Conservation (phyloP, 768 basidiomycete species). For the Amanita pallidorosea region DNA sequence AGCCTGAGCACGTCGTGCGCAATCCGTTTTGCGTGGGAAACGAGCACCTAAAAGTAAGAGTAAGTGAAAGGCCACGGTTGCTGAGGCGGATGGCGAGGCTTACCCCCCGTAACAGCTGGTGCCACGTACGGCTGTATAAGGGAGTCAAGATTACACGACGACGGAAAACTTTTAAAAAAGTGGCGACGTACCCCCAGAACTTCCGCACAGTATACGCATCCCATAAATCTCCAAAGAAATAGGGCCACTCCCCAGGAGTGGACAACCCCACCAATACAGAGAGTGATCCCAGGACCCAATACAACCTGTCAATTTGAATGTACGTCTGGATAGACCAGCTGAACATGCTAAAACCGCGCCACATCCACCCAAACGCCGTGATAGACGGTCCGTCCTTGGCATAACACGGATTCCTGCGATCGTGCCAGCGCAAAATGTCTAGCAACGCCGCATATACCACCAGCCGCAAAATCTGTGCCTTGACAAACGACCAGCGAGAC, state of each 20-base stretch:
- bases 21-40: constrained; percentile 7
- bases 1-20: constrained; percentile 5
- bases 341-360: constrained; percentile 12
- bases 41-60: background rate
- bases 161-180: background rate
- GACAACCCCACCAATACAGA: constrained; percentile 12
- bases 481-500: constrained; percentile 8
- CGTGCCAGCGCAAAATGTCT: constrained; percentile 10
- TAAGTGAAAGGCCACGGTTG: background rate
- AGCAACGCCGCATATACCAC: constrained; percentile 5
- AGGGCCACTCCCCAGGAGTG: constrained; percentile 15
- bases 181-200: constrained; percentile 15
- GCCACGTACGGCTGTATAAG: constrained; percentile 14
- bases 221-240: constrained; percentile 12
- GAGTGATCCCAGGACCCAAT: constrained; percentile 9
- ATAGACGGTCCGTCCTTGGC: constrained; percentile 9
- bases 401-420: constrained; percentile 10
- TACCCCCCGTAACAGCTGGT: constrained; percentile 15
- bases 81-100: background rate
- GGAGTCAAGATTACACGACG: background rate
- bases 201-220: constrained; percentile 13
- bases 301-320: constrained; percentile 10
- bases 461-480: background rate
- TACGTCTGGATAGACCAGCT: constrained; percentile 12
- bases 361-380: constrained; percentile 8